Evolutionary conservation across 768 basidiomycete genomes (phyloP), one percentile per base, ranked within the genome.

Genomic region (Suillus placidus): DNA sequence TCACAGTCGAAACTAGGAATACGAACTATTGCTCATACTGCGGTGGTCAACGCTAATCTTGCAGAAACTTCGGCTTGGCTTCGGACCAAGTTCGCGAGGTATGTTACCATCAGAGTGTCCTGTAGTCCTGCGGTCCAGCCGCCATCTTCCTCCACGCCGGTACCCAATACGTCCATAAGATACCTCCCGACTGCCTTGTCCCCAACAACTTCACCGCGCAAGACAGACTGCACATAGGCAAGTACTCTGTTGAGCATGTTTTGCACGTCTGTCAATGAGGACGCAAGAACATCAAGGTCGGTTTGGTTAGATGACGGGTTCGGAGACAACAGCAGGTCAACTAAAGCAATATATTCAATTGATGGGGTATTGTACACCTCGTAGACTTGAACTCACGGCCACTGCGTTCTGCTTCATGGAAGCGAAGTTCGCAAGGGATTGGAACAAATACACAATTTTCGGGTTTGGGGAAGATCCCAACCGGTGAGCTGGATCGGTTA

Each of bases 381-480:
- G 4, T 30, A 20, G 20, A 30, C 45, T 61, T 37, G 61, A 8
- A 85, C 93, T 77, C 77, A 96, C 95, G 81, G 52, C 94, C 93
- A 67, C 92, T 90, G 66, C 90, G 88, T 75, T 99, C 96, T 40
- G 89, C 84, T 54, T 92, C 88, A 70, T 90, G 87, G 78, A 93
- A 93, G 70, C 87, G 87, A 64, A 99, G 82, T 67, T 92, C 87
- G 66, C 93, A 90, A n/a, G 93, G 92, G 61, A 99, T 88, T 42
- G 97, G 96, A 35, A 93, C 84, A 78, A 99, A 99, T 37, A 96
- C 93, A 71, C 93, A 94, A 79, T 97, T 97, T 81, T 98, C 96
- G 52, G 94, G 88, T 80, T 94, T 96, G 42, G 92, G 93, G 75
- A 83, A 86, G 32, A 95, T 87, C 13, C 96, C 95, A 18, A 98